phyloP scores from a whole-genome alignment of 108 stramenopile genomes.

The Asterionellopsis glacialis region DNA sequence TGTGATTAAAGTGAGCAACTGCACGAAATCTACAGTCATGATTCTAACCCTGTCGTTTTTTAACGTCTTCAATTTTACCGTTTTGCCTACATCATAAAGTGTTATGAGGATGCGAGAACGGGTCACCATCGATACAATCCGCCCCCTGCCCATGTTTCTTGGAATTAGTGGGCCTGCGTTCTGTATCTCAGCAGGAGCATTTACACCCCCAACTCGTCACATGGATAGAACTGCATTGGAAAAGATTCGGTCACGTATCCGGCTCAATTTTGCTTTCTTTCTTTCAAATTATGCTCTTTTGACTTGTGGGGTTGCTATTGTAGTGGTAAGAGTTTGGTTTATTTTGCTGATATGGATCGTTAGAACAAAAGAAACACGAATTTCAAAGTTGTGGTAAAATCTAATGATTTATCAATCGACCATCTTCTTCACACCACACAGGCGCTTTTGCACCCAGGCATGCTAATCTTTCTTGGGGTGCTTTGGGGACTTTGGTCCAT shows the following conservation, averaged over 20 bases:
- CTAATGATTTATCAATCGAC: no score
- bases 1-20: background rate
- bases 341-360: no score
- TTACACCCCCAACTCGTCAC: conserved; percentile 56
- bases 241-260: conserved; percentile 60
- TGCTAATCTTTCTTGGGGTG: conserved; percentile 57
- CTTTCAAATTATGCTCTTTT: conserved; percentile 80
- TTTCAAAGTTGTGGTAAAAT: no score
- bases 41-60: background rate
- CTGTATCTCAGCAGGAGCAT: conserved; percentile 73
- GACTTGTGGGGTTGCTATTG: conserved; percentile 52
- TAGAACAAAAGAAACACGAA: no score
- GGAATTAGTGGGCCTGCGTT: conserved; percentile 62
- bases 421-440: no score
- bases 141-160: conserved; percentile 66
- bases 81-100: conserved; percentile 7
- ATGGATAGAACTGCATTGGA: conserved; percentile 55
- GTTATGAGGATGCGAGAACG: conserved; percentile 15
- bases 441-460: conserved; percentile 78
- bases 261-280: conserved; percentile 74
- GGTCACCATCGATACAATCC: conserved; percentile 68
- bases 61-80: background rate
- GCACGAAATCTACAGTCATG: background rate
- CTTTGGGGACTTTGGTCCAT: conserved; percentile 62
- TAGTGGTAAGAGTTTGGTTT: conserved; percentile 34